Percentiles rank a stretch among this genome's conserved stretches.
These are phyloP conservation scores for Lumnitzera littorea DNA, from an alignment of 345 rosid genomes.

Conservation along the genomic window DNA sequence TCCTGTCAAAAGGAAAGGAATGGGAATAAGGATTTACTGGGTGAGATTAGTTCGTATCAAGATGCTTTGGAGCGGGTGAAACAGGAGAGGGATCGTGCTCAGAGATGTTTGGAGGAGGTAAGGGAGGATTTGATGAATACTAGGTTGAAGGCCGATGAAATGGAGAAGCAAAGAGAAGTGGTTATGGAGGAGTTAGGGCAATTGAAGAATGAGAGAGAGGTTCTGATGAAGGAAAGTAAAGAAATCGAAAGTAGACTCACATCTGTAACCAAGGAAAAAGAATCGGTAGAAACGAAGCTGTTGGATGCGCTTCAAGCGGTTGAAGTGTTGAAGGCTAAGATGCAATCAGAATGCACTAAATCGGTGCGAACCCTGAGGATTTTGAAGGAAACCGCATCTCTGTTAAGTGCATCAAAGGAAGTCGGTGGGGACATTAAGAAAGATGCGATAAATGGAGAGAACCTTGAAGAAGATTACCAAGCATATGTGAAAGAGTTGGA, in stretches of 20 bases:
- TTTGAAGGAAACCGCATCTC: slow-evolving; percentile 43
- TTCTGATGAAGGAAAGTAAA: slow-evolving; percentile 20
- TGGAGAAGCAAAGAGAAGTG: slow-evolving; percentile 34
- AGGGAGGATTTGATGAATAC: slow-evolving; percentile 24
- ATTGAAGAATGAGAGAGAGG: slow-evolving; percentile 21
- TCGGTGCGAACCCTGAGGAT: slow-evolving; percentile 32
- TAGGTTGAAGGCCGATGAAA: slow-evolving; percentile 21
- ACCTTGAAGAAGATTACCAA: slow-evolving; percentile 26
- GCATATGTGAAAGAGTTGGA: slow-evolving; percentile 35
- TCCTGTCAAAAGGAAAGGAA: slow-evolving; percentile 21
- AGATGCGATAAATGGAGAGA: slow-evolving; percentile 8
- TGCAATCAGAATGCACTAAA: slow-evolving; percentile 23
- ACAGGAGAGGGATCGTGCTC: slow-evolving; percentile 32
- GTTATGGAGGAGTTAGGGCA: slow-evolving; percentile 24
- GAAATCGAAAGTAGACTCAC: slow-evolving; percentile 21
- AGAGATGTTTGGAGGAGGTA: slow-evolving; percentile 36
- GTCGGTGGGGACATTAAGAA: slow-evolving; percentile 15
- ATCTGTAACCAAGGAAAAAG: slow-evolving; percentile 36
- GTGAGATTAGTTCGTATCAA: slow-evolving; percentile 22
- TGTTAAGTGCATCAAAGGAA: slow-evolving; percentile 23
- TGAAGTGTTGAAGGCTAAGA: slow-evolving; percentile 30
- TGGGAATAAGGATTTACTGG: slow-evolving; percentile 22
- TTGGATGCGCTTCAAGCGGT: slow-evolving; percentile 24
- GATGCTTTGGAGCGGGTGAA: slow-evolving; percentile 19
- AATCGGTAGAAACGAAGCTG: slow-evolving; percentile 28